Evolutionary conservation across 2,329 filamentous ascomycete genomes (phyloP).

Genomic region (Biscogniauxia mediterranea): DNA sequence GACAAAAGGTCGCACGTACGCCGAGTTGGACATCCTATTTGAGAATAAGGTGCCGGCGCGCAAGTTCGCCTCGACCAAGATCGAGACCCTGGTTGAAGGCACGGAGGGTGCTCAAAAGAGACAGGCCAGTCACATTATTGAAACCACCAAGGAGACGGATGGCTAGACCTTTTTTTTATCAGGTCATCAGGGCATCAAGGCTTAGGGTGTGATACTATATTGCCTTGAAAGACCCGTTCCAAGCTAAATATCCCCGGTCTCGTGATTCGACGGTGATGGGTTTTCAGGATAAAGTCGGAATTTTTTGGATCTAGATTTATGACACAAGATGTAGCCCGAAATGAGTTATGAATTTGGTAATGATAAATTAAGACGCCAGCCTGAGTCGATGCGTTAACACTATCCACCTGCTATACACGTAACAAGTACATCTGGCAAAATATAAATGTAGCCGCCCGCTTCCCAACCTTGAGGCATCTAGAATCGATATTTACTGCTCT

Average conservation of each 20-base stretch:
- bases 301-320: not conserved
- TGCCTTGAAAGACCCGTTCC: not conserved
- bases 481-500: constrained; percentile 43
- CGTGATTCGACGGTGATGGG: no score
- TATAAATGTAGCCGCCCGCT: not conserved
- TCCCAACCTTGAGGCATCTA: constrained; percentile 25
- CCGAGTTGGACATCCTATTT: constrained; percentile 50
- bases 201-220: not conserved
- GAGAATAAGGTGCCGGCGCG: constrained; percentile 37
- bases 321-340: not conserved
- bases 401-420: constrained; percentile 16
- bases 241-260: not conserved
- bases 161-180: not conserved
- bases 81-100: constrained; percentile 28
- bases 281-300: not conserved
- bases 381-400: not conserved
- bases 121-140: constrained; percentile 22
- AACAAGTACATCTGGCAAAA: constrained; percentile 9
- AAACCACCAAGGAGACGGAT: constrained; percentile 2
- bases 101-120: constrained; percentile 30
- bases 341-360: not conserved
- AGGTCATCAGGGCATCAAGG: not conserved
- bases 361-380: not conserved
- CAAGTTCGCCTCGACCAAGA: constrained; percentile 33
- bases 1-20: constrained; percentile 42